Evolutionary conservation across 176 grass and related monocot genomes (phyloP).

Genomic region (Eragrostis curvula): DNA sequence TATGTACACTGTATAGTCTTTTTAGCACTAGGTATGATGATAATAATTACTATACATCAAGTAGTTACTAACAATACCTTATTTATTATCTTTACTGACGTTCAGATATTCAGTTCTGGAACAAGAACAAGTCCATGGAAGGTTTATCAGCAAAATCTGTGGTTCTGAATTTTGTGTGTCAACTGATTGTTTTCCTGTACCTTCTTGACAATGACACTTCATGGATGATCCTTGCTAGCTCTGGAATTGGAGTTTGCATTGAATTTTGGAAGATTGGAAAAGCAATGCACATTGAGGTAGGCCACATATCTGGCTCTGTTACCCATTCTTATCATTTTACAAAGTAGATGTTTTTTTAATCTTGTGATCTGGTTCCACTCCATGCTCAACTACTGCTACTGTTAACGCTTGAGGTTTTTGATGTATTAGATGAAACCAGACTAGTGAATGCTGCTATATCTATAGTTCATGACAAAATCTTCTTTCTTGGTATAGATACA

Average conservation of each 20-base stretch:
- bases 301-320: constrained; percentile 11
- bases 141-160: constrained; percentile 99
- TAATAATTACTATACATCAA: constrained; percentile 10
- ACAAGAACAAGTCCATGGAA: constrained; percentile 99
- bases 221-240: constrained; percentile 99
- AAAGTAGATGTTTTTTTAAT: neutral
- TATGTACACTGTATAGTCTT: constrained; percentile 19
- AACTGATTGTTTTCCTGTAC: constrained; percentile 93
- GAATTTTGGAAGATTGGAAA: constrained; percentile 99
- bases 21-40: constrained; percentile 19
- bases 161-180: constrained; percentile 90
- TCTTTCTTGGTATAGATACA: constrained; percentile 20
- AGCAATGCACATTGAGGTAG: constrained; percentile 98
- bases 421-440: neutral
- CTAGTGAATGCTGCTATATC: neutral
- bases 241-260: constrained; percentile 94
- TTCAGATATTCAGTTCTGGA: constrained; percentile 99
- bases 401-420: neutral
- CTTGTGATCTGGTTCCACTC: constrained; percentile 23
- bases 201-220: constrained; percentile 99
- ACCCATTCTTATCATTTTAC: neutral
- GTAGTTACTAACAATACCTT: neutral
- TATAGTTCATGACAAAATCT: constrained; percentile 15
- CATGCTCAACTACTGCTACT: neutral
- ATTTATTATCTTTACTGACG: constrained; percentile 27